These are phyloP conservation scores for Globomyces pollinis-pini DNA, from an alignment of 192 early-diverging fungal species.

Conservation along the genomic window DNA sequence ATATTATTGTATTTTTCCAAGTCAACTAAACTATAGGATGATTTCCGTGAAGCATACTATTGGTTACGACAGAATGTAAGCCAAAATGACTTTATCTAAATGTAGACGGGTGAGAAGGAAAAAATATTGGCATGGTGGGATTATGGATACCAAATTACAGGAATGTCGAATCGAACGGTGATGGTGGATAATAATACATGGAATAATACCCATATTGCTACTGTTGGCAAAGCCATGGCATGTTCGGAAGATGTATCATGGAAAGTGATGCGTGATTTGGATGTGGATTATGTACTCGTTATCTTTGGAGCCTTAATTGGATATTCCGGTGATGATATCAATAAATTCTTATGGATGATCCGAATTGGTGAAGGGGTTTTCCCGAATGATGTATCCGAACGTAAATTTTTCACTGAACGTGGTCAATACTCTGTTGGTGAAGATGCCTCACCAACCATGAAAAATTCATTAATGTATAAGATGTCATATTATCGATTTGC, in stretches of 20 bases:
- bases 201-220: conserved; percentile 99
- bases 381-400: conserved; percentile 88
- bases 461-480: conserved; percentile 92
- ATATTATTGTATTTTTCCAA: conserved; percentile 71
- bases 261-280: conserved; percentile 79
- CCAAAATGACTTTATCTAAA: neutral
- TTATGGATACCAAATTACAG: conserved; percentile 99
- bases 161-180: conserved; percentile 94
- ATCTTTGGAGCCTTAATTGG: conserved; percentile 96
- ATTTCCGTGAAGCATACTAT: conserved; percentile 99
- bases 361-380: conserved; percentile 97
- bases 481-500: conserved; percentile 91
- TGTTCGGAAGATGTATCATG: conserved; percentile 88
- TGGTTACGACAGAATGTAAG: conserved; percentile 94
- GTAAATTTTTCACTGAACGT: conserved; percentile 72
- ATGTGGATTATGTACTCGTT: conserved; percentile 96
- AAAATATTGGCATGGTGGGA: conserved; percentile 99
- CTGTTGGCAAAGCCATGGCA: conserved; percentile 91
- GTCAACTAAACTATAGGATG: conserved; percentile 51
- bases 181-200: conserved; percentile 99
- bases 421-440: conserved; percentile 95
- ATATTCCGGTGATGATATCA: conserved; percentile 99
- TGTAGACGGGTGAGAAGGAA: conserved; percentile 67
- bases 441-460: conserved; percentile 81
- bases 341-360: conserved; percentile 99